These are phyloP conservation scores for Garcia nutans DNA, from an alignment of 345 rosid species.

Conservation along the genomic window DNA sequence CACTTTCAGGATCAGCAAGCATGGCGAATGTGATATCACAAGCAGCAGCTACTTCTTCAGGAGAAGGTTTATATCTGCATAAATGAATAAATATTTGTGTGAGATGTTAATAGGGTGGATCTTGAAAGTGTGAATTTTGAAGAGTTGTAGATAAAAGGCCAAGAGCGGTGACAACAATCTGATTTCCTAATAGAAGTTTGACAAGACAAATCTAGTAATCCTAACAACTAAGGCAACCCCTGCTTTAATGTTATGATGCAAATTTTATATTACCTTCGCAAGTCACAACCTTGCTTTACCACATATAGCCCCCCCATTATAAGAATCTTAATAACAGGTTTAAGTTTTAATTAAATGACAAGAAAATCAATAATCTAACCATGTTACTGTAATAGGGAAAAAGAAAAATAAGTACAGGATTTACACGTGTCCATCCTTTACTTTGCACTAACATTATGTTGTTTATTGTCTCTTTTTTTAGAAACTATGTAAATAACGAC, in stretches of 20 bases:
- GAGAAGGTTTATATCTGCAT: conserved; percentile 69
- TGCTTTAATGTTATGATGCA: not conserved
- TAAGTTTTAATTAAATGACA: not conserved
- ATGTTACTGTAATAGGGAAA: not conserved
- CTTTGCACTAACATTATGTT: not conserved
- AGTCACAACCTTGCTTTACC: not conserved
- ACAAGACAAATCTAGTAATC: not conserved
- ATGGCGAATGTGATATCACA: conserved; percentile 88
- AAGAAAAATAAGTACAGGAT: too few relatives aligned
- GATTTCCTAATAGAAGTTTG: not conserved
- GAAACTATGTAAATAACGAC: not conserved
- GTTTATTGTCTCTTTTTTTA: not conserved
- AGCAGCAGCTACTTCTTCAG: conserved; percentile 83
- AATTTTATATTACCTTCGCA: not conserved
- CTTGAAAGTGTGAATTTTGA: not conserved
- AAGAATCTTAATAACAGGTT: not conserved
- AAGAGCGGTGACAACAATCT: not conserved
- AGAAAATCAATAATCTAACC: not conserved
- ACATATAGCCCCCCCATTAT: not conserved
- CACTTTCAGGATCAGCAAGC: conserved; percentile 97
- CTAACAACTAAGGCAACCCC: not conserved
- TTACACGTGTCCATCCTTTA: not conserved
- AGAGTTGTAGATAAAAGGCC: not conserved
- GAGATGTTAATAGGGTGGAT: not conserved
- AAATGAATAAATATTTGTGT: not conserved